phyloP scores from a whole-genome alignment of 2,329 filamentous ascomycete genomes.

The Aspergillus ochraceus region DNA sequence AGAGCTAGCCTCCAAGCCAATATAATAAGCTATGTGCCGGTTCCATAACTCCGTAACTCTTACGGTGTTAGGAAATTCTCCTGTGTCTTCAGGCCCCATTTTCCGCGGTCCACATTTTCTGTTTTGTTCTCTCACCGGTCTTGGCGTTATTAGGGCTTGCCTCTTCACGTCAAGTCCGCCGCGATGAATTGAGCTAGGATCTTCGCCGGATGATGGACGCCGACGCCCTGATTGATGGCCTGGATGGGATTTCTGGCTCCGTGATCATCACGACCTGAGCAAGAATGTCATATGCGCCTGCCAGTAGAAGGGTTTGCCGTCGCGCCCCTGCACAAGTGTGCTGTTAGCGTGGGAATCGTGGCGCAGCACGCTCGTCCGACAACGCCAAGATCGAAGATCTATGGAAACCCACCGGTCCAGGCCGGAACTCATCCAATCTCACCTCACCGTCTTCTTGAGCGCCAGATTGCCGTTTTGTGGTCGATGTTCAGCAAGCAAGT shows the following conservation, averaged over 20 bases:
- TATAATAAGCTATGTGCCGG: not conserved
- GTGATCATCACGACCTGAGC: not conserved
- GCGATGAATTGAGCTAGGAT: not conserved
- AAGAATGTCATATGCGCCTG: not conserved
- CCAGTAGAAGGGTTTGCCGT: not conserved
- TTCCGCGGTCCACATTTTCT: not conserved
- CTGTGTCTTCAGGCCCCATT: not conserved
- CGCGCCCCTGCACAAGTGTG: not conserved
- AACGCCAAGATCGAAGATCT: constrained; percentile 5
- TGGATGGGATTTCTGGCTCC: not conserved
- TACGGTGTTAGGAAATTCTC: not conserved
- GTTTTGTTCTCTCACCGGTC: not conserved
- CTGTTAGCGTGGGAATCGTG: constrained; percentile 4
- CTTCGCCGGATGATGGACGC: not conserved
- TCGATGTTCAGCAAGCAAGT: no score
- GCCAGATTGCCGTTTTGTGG: no score
- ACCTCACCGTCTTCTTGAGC: not conserved
- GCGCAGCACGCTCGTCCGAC: constrained; percentile 9
- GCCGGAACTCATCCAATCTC: not conserved
- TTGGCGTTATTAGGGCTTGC: not conserved
- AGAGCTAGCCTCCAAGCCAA: not conserved
- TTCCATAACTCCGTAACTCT: not conserved
- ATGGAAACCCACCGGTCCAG: not conserved
- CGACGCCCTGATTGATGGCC: not conserved
- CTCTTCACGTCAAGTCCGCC: not conserved